Evolutionary conservation across 2,329 filamentous ascomycete species (phyloP), one percentile per base, ranked within the genome.

Genomic region (Pseudogymnoascus sp.): DNA sequence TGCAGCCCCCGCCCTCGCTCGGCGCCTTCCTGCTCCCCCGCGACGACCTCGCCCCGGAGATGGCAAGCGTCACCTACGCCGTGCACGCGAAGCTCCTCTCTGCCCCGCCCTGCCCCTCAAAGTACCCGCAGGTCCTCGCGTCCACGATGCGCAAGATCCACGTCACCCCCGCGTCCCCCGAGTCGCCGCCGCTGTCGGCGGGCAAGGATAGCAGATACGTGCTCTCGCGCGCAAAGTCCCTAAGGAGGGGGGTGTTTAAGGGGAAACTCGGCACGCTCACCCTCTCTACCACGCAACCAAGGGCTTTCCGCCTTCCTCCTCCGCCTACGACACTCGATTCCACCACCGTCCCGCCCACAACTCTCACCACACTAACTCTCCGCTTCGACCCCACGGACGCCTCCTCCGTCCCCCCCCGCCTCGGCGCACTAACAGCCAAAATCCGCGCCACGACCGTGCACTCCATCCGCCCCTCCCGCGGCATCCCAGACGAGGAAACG

Each of bases 221-320:
- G 26, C 65, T 74, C 8, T 67, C 66, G 0, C 70, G 69, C 42
- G 67, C 69, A 8, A 74, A 74, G 61, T 61, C 64, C 0, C 63
- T 74, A 31, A 70, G 67, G 59, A 72, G 73, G 47, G 71, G 72
- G 1, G 63, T 74, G 29, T 74, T 74, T 56, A 72, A 71, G 24
- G 72, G 72, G 10, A 72, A 71, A 59, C 64, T 74, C 1, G 72
- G 72, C 47, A 70, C 65, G 19, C 71, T 74, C 44, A 73, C 71
- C 0, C 68, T 71, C 16, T 70, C 70, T 8, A 67, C 71, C 24
- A 65, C 65, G 6, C 72, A 74, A 64, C 66, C 72, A 11, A 62
- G 64, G 24, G 70, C 72, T 4, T 64, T 74, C 13, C 62, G 70
- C n/a, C 67, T 72, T 10, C 67, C 69, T 42, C 59, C 42, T 1